A percentile compares a stretch with the other conserved stretches of the same genome.
Evolutionary conservation across 495 filamentous ascomycete species (phyloP).

Genomic region (Coniosporium apollinis): DNA sequence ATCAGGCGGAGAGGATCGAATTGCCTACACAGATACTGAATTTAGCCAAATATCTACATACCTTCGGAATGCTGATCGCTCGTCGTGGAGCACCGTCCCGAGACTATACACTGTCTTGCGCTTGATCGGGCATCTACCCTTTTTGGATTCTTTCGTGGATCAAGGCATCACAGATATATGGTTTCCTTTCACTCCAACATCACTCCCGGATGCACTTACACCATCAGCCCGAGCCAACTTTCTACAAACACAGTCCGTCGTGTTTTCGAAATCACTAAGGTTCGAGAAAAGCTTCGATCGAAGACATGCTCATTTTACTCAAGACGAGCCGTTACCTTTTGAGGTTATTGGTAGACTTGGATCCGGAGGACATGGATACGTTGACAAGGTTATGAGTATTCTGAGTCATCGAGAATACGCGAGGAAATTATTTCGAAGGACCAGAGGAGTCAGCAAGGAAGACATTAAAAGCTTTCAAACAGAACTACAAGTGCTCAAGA

Average conservation of each 20-base stretch:
- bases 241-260: neutral
- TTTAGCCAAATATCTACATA: no score
- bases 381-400: neutral
- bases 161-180: slow-evolving; percentile 1
- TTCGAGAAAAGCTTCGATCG: neutral
- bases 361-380: neutral
- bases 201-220: neutral
- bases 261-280: neutral
- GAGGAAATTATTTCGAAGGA: neutral
- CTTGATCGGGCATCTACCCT: neutral
- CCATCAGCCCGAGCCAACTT: neutral
- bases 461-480: neutral
- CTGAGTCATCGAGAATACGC: neutral
- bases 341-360: neutral
- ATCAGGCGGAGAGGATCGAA: no score
- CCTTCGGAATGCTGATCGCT: no score
- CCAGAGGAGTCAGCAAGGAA: neutral
- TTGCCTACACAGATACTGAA: no score
- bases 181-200: neutral
- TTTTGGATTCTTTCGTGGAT: neutral
- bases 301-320: neutral
- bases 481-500: no score
- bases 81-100: neutral
- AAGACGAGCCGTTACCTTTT: neutral
- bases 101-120: neutral